Evolutionary conservation across 441 rosid species (phyloP).

Genomic region (Gossypium armourianum): DNA sequence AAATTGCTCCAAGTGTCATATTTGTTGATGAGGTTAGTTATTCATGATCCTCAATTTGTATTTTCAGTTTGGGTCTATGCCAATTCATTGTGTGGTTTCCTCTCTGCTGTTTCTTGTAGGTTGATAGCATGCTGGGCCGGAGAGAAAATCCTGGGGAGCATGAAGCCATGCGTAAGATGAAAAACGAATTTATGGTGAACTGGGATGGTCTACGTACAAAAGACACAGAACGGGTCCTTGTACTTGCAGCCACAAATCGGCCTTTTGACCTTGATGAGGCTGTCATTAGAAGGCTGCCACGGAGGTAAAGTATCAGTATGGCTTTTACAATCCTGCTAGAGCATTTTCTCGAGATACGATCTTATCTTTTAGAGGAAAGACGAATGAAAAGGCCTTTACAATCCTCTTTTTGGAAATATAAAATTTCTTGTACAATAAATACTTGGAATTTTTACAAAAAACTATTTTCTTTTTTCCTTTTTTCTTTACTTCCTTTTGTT

Average conservation of each 20-base stretch:
- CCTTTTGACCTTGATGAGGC: conserved; percentile 96
- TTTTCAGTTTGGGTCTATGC: background rate
- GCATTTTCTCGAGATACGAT: background rate
- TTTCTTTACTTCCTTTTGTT: background rate
- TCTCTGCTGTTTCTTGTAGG: conserved; percentile 30
- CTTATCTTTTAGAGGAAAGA: background rate
- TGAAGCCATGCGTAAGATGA: conserved; percentile 94
- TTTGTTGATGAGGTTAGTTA: conserved; percentile 79
- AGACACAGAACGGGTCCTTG: conserved; percentile 69
- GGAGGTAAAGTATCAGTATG: conserved; percentile 37
- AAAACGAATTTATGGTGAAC: conserved; percentile 88
- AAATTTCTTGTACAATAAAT: background rate
- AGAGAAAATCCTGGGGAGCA: conserved; percentile 89
- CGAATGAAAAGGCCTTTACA: background rate
- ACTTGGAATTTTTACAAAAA: background rate
- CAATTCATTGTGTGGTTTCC: background rate
- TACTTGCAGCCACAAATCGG: conserved; percentile 86
- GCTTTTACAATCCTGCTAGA: background rate
- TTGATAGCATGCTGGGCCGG: conserved; percentile 91
- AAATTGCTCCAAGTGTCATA: conserved; percentile 78
- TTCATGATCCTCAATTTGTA: conserved; percentile 1
- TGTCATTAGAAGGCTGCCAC: conserved; percentile 75
- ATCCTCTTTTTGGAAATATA: background rate
- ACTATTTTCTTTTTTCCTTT: background rate
- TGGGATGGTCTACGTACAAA: conserved; percentile 87